These are phyloP conservation scores for Cudoniella acicularis DNA, from an alignment of 495 filamentous ascomycete species.

Conservation along the genomic window DNA sequence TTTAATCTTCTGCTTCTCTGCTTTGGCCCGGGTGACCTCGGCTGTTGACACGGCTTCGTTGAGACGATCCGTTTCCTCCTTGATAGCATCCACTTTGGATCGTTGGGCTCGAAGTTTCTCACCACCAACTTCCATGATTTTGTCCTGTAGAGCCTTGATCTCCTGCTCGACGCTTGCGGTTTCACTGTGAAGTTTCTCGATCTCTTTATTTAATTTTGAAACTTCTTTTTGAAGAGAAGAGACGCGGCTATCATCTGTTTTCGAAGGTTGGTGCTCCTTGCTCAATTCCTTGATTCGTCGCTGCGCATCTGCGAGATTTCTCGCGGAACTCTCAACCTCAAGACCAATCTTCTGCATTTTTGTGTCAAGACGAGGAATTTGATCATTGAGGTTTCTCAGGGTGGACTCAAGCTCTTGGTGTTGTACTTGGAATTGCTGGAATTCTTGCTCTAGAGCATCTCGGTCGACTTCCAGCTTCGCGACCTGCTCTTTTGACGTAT, in stretches of 20 bases:
- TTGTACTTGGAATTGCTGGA: slow-evolving; percentile 74
- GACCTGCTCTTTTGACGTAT: slow-evolving; percentile 83
- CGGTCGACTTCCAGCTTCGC: slow-evolving; percentile 80
- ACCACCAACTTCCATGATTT: slow-evolving; percentile 97
- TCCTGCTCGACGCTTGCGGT: slow-evolving; percentile 84
- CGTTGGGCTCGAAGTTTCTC: slow-evolving; percentile 87
- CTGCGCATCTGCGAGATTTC: slow-evolving; percentile 79
- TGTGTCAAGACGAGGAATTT: slow-evolving; percentile 81
- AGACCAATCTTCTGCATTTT: slow-evolving; percentile 89
- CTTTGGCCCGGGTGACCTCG: slow-evolving; percentile 82
- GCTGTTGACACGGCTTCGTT: slow-evolving; percentile 78
- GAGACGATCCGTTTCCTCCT: slow-evolving; percentile 77
- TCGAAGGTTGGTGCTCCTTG: slow-evolving; percentile 72
- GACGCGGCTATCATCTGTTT: slow-evolving; percentile 71
- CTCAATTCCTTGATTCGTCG: slow-evolving; percentile 77
- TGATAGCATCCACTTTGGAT: slow-evolving; percentile 86
- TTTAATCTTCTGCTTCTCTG: slow-evolving; percentile 87
- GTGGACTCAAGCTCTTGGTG: slow-evolving; percentile 70
- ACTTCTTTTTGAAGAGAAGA: slow-evolving; percentile 72
- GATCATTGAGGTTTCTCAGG: slow-evolving; percentile 69
- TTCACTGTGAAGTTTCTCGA: slow-evolving; percentile 74
- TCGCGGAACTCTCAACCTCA: slow-evolving; percentile 81
- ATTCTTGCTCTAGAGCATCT: slow-evolving; percentile 76
- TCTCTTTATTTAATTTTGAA: slow-evolving; percentile 66
- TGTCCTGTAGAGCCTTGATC: slow-evolving; percentile 85